Percentiles rank a stretch among this genome's conserved stretches.
phyloP scores from a whole-genome alignment of 2,329 filamentous ascomycete genomes.

The Fusarium floridanum region DNA sequence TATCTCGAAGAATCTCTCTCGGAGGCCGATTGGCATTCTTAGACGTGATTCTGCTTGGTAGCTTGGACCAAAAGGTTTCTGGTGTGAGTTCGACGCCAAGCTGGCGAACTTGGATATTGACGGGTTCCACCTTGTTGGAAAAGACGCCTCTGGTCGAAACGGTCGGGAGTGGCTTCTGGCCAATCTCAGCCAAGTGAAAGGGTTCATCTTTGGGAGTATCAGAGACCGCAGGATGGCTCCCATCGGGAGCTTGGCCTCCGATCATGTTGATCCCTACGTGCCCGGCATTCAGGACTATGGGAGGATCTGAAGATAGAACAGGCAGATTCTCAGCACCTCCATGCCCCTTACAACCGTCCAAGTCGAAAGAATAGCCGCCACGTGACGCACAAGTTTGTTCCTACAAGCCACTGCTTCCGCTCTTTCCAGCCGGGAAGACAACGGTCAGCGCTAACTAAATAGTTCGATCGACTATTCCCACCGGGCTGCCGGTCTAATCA shows the following conservation, averaged over 20 bases:
- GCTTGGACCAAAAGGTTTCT: neutral
- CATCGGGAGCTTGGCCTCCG: neutral
- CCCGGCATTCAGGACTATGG: neutral
- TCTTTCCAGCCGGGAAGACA: neutral
- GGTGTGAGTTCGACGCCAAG: neutral
- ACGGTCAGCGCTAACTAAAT: neutral
- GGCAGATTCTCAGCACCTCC: neutral
- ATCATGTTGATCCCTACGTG: neutral
- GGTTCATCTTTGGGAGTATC: neutral
- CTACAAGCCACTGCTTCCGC: neutral
- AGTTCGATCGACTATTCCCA: neutral
- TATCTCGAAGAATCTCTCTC: neutral
- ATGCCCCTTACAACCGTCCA: neutral
- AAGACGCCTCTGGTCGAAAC: neutral
- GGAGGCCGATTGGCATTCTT: neutral
- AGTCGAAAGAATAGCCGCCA: neutral
- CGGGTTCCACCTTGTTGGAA: neutral
- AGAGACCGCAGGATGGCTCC: neutral
- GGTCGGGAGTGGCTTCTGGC: neutral
- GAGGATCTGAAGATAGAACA: neutral
- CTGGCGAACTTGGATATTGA: neutral
- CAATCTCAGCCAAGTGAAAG: neutral
- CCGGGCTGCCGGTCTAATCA: neutral
- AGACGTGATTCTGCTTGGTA: neutral
- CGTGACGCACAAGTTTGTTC: neutral